Conservation (phyloP, 306 rosid genomes). For the Parietaria judaica region DNA sequence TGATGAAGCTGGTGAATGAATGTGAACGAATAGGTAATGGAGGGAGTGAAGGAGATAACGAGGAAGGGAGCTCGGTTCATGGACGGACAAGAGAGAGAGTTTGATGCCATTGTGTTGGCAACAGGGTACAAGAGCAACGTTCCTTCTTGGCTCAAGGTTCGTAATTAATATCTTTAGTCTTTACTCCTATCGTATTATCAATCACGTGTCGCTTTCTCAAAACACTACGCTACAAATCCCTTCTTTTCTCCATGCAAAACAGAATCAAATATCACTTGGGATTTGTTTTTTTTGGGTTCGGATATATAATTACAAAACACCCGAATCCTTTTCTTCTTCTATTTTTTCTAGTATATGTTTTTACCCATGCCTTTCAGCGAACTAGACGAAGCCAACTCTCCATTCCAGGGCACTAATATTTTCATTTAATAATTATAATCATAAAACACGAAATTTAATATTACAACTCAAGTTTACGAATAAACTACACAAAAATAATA, state of each 20-base stretch:
- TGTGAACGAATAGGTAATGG: slow-evolving; percentile 37
- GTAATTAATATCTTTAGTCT: slow-evolving; percentile 19
- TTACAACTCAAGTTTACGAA: too few relatives aligned
- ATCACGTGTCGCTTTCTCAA: slow-evolving; percentile 37
- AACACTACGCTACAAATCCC: slow-evolving; percentile 38
- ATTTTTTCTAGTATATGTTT: not conserved
- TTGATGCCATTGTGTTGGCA: slow-evolving; percentile 83
- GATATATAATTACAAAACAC: not conserved
- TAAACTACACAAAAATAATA: too few relatives aligned
- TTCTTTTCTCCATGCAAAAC: slow-evolving; percentile 66
- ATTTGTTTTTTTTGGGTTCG: slow-evolving; percentile 18
- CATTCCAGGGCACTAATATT: too few relatives aligned
- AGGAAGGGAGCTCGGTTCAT: slow-evolving; percentile 71
- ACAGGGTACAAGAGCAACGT: slow-evolving; percentile 99
- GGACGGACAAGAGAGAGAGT: slow-evolving; percentile 81
- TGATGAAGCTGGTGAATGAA: too few relatives aligned
- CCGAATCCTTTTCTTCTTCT: not conserved
- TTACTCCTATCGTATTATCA: slow-evolving; percentile 52
- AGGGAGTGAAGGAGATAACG: slow-evolving; percentile 84
- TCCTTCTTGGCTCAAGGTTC: slow-evolving; percentile 92
- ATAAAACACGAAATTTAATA: too few relatives aligned
- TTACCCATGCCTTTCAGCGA: too few relatives aligned
- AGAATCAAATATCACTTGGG: slow-evolving; percentile 38
- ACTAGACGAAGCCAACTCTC: too few relatives aligned
- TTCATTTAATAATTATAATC: too few relatives aligned